Conservation (phyloP, 805 yeast genomes). For the Zygosaccharomyces bisporus region DNA sequence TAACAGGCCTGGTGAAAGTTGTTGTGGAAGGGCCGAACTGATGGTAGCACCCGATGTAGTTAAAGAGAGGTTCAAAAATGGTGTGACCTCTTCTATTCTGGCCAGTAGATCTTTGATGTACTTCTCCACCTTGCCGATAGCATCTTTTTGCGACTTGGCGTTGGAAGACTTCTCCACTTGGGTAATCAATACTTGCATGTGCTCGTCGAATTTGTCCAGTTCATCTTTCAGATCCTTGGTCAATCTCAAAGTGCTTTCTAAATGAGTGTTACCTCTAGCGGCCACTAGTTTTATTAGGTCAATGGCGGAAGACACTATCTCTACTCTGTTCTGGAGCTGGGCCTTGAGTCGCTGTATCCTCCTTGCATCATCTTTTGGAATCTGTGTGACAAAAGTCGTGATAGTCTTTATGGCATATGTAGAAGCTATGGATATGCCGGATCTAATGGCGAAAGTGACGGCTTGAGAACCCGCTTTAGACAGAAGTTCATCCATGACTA, state of each 20-base stretch:
- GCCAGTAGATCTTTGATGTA: constrained; percentile 46
- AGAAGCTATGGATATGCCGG: constrained; percentile 72
- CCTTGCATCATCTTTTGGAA: constrained; percentile 49
- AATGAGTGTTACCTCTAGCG: constrained; percentile 56
- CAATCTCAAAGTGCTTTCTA: constrained; percentile 52
- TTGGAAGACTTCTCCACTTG: constrained; percentile 32
- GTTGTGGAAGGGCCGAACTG: constrained; percentile 45
- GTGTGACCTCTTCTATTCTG: constrained; percentile 64
- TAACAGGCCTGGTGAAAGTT: constrained; percentile 60
- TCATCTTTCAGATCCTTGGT: constrained; percentile 54
- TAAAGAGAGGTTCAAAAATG: constrained; percentile 60
- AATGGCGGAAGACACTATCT: constrained; percentile 60
- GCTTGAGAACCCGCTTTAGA: constrained; percentile 69
- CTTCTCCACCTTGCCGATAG: constrained; percentile 45
- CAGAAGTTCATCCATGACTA: constrained; percentile 40
- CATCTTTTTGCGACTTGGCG: constrained; percentile 29
- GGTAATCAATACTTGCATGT: constrained; percentile 41
- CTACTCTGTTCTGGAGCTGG: constrained; percentile 53
- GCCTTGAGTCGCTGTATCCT: constrained; percentile 42
- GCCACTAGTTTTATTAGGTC: constrained; percentile 62
- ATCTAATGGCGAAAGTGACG: constrained; percentile 72
- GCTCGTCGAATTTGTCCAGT: constrained; percentile 53
- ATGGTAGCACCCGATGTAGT: constrained; percentile 66
- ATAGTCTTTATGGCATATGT: constrained; percentile 67
- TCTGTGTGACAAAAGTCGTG: constrained; percentile 43